phyloP scores from a whole-genome alignment of 2,329 filamentous ascomycete species.

The Curvularia lunata region DNA sequence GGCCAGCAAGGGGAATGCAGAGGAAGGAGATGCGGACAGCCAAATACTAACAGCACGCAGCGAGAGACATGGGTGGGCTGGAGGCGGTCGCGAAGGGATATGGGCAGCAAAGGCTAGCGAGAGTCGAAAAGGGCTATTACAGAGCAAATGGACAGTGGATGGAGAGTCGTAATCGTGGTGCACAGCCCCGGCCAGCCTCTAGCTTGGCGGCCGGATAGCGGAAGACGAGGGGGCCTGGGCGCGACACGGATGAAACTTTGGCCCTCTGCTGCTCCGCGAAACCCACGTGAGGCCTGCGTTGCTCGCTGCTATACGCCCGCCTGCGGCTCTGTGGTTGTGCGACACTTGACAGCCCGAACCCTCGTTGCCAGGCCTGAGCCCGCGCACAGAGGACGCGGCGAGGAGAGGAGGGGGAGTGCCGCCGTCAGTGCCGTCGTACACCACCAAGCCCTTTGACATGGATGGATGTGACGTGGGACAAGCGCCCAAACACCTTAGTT shows the following conservation, averaged over 20 bases:
- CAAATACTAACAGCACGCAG: conserved; percentile 26
- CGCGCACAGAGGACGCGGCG: background rate
- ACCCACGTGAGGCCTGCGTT: background rate
- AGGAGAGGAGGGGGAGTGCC: no score
- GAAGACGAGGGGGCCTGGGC: conserved; percentile 26
- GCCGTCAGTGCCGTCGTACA: background rate
- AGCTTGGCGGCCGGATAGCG: conserved; percentile 23
- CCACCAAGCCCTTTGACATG: conserved; percentile 4
- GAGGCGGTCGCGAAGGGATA: conserved; percentile 13
- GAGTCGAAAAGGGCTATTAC: conserved; percentile 18
- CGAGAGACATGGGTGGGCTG: conserved; percentile 41
- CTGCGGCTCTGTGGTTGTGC: background rate
- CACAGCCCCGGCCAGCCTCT: conserved; percentile 26
- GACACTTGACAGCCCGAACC: background rate
- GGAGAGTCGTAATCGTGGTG: conserved; percentile 32
- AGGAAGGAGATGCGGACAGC: background rate
- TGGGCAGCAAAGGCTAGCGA: conserved; percentile 10
- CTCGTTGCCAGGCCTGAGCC: background rate
- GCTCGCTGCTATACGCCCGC: background rate
- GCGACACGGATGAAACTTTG: conserved; percentile 30
- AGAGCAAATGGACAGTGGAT: conserved; percentile 13
- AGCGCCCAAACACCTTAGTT: conserved; percentile 7
- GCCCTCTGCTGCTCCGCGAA: background rate
- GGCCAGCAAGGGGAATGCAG: conserved; percentile 13
- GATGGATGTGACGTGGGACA: conserved; percentile 5